Base-by-base conservation (phyloP, 163 green algal genomes). In the Prototheca cutis region DNA sequence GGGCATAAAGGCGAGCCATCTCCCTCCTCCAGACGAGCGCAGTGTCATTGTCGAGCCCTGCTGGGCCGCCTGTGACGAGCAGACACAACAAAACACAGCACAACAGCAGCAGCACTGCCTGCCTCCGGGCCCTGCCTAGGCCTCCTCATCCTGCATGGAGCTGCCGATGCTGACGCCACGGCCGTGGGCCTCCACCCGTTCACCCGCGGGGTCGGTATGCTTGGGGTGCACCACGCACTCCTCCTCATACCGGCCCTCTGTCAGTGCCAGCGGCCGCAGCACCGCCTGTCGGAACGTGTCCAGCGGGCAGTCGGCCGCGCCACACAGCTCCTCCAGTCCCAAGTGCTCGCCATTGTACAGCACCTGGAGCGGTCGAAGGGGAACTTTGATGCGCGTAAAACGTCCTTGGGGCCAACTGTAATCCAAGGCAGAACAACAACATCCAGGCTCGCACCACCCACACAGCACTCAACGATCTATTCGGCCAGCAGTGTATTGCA, bases 191-290 rank as follows among this genome's bases (percentile, higher is more conserved):
- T 56, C 49, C 27, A 56, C 49, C 10, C 27, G 25, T 27, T 32
- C 24, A 15, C 49, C 49, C 7, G 49, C 49, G 23, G 49, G 49
- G 6, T 19, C 49, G 27, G 49, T 56, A 27, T 56, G 49, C 49
- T 56, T 56, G 49, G 25, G 28, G 49, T 56, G 49, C 27, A 56
- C 49, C 27, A 39, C 25, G 2, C 49, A 56, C 49, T 56, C 49
- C 49, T 56, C 49, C 10, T 24, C 49, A 27, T 56, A 56, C 8
- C 8, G 6, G 21, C 7, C 23, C 28, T 24, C 19, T 24, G 6
- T 33, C 10, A 56, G 7, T 27, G n/a, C 25, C 27, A 39, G 28
- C 27, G 27, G 25, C 27, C 4, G 25, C 1, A 56, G 13, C 8
- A 56, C 49, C 28, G 25, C 49, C 21, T 33, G 13, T 19, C 19